Evolutionary conservation across 1,139 yeast genomes (phyloP).

Genomic region (Candida sanyaensis): DNA sequence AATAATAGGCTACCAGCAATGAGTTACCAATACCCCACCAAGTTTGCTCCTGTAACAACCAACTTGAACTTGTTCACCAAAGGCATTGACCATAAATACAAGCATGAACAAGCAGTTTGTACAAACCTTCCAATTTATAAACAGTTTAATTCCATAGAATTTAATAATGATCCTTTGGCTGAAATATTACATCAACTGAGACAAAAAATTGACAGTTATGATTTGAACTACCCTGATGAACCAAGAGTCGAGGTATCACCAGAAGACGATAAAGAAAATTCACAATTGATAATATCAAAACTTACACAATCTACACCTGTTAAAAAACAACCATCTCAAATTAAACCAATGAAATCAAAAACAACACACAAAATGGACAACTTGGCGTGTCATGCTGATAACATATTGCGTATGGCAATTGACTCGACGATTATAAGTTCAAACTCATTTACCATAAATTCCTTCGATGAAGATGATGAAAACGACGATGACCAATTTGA

Average conservation of each 20-base stretch:
- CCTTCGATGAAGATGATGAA: conserved; percentile 34
- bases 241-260: neutral
- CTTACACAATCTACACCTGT: conserved; percentile 7
- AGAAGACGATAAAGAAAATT: neutral
- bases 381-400: conserved; percentile 51
- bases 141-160: conserved; percentile 5
- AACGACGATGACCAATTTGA: conserved; percentile 29
- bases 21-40: conserved; percentile 14
- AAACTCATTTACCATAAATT: conserved; percentile 35
- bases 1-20: conserved; percentile 1
- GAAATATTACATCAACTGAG: conserved; percentile 27
- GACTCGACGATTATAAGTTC: conserved; percentile 52
- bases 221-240: conserved; percentile 17
- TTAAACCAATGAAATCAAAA: neutral
- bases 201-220: conserved; percentile 18
- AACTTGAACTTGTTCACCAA: conserved; percentile 23
- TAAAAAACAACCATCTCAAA: neutral
- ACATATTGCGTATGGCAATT: conserved; percentile 50
- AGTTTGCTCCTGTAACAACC: conserved; percentile 23
- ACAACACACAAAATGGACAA: conserved; percentile 23
- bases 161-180: conserved; percentile 29
- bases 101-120: neutral
- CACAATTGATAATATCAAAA: neutral
- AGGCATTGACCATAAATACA: conserved; percentile 16
- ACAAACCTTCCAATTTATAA: conserved; percentile 8